Conservation (phyloP, 495 filamentous ascomycete species). For the Xylaria longipes region DNA sequence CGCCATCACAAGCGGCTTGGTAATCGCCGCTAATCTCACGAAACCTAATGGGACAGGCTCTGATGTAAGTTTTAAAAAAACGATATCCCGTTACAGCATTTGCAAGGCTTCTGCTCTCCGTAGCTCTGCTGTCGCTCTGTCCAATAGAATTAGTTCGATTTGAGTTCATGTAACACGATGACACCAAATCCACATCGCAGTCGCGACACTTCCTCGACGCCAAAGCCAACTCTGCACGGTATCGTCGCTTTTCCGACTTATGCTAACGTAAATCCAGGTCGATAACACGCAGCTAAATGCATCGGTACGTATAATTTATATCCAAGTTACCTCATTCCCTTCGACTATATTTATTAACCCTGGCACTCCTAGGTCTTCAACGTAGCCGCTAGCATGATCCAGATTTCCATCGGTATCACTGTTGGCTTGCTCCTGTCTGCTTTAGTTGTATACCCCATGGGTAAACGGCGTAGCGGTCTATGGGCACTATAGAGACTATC, state of each 20-base stretch:
- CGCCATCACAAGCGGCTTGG: conserved; percentile 71
- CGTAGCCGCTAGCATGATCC: conserved; percentile 82
- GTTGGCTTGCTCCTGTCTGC: conserved; percentile 86
- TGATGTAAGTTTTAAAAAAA: conserved; percentile 12
- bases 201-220: not conserved
- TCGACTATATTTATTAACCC: not conserved
- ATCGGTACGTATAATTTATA: conserved; percentile 9
- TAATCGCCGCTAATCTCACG: conserved; percentile 71
- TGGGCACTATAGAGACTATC: conserved; percentile 69
- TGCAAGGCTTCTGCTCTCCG: not conserved
- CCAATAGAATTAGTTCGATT: not conserved
- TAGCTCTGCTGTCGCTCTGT: not conserved
- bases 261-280: conserved; percentile 16
- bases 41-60: conserved; percentile 31
- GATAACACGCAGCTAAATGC: conserved; percentile 16
- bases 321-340: not conserved
- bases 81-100: not conserved
- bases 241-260: not conserved
- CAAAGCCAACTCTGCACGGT: not conserved
- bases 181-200: not conserved
- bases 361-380: conserved; percentile 62
- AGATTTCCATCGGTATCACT: conserved; percentile 87
- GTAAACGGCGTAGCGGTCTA: conserved; percentile 83
- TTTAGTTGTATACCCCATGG: conserved; percentile 83
- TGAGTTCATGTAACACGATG: not conserved